Evolutionary conservation across 176 grass and related monocot species (phyloP), one percentile per base, ranked within the genome.

Genomic region (Oryza rufipogon): DNA sequence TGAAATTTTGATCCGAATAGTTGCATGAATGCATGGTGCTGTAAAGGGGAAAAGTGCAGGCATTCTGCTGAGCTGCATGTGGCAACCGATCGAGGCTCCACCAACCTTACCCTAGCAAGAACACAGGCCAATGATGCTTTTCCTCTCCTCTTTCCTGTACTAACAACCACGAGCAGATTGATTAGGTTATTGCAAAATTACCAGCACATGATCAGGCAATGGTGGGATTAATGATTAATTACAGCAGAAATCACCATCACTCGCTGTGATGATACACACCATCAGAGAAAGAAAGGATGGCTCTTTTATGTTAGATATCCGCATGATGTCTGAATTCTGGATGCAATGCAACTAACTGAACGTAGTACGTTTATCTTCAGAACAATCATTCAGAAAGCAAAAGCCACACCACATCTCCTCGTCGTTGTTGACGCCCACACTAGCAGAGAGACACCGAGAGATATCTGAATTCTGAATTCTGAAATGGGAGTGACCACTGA

Each of bases 31-130:
- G 33, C 33, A 60, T 74, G 84, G 81, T 47, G 64, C 41, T 70
- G 63, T 80, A 87, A 87, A 85, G 78, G 23, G 73, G n/a, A 78
- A 73, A 75, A 36, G 49, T 48, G 15, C 23, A 25, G 38, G 13
- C 61, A 11, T 47, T 65, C 45, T 33, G 54, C 54, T 75, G 30
- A 30, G 76, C 44, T 72, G 70, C 63, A 87, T 91, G 85, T 91
- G 85, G 28, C 33, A 39, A 60, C n/a, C 58, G 36, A 38, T 38
- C 36, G 58, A 63, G 16, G 74, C 12, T 41, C 52, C 74, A 38
- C 74, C 73, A 14, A 14, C 47, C 15, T 15, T 11, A 61, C 17
- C 56, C 56, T 11, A 22, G 17, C 54, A 58, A 58, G 26, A 30
- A 30, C 46, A 72, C 41, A 72, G 5, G 13, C 6, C 54, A 58